Conservation (phyloP, 768 basidiomycete species). For the Boletus eberwhitei region DNA sequence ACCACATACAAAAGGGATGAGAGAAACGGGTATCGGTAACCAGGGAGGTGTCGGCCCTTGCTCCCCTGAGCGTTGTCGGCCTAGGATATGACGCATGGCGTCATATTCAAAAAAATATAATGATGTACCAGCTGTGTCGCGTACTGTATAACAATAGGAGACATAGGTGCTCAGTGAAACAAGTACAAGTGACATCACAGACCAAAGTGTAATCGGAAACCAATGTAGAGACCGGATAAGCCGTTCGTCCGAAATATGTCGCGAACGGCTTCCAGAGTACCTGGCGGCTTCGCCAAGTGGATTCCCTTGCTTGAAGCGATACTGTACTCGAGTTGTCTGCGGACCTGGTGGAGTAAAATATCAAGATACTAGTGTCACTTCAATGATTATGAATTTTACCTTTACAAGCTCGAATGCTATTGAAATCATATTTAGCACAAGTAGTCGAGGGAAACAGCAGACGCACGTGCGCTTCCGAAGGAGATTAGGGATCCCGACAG, state of each 20-base stretch:
- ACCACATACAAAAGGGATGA: conserved; percentile 90
- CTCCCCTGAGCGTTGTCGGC: conserved; percentile 71
- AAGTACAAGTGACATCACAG: conserved; percentile 23
- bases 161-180: background rate
- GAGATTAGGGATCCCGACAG: conserved; percentile 88
- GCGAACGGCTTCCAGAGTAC: conserved; percentile 71
- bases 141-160: conserved; percentile 45
- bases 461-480: conserved; percentile 85
- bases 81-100: conserved; percentile 82
- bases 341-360: conserved; percentile 51
- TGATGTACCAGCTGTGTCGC: conserved; percentile 86
- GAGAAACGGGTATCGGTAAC: conserved; percentile 74
- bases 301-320: conserved; percentile 81
- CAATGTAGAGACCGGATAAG: conserved; percentile 69
- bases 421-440: conserved; percentile 18
- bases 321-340: conserved; percentile 87
- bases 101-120: conserved; percentile 96
- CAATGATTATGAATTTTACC: conserved; percentile 39
- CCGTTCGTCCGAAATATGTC: conserved; percentile 72
- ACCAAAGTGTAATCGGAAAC: conserved; percentile 86
- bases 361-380: conserved; percentile 6
- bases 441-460: background rate
- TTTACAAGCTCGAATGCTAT: conserved; percentile 93
- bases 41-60: conserved; percentile 81
- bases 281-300: conserved; percentile 70